Conservation (phyloP, 1,139 yeast genomes). For the Wickerhamomyces sp. region DNA sequence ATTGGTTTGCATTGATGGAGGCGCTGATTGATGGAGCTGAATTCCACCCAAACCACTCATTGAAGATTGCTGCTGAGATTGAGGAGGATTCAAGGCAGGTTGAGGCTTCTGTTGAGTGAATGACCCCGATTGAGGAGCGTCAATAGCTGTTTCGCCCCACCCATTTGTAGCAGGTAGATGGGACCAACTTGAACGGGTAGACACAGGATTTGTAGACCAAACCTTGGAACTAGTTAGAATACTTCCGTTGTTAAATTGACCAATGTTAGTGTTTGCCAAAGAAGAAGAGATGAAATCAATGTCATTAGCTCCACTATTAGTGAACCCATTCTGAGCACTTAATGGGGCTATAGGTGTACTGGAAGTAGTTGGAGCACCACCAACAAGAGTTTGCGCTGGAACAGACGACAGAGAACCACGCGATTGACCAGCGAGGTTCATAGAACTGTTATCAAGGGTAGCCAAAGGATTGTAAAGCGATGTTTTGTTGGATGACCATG, state of each 20-base stretch:
- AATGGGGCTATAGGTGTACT: neutral
- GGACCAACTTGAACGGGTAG: neutral
- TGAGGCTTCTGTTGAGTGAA: neutral
- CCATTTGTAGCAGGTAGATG: neutral
- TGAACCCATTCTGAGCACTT: neutral
- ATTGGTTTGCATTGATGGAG: neutral
- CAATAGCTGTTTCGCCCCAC: neutral
- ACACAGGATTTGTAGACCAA: conserved; percentile 5
- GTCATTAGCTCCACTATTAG: conserved; percentile 1
- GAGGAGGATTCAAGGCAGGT: neutral
- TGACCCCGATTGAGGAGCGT: neutral
- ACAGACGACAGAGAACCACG: neutral
- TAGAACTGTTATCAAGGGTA: neutral
- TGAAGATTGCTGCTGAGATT: neutral
- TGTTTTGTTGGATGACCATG: conserved; percentile 1
- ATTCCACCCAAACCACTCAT: neutral
- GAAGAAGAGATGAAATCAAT: conserved; percentile 6
- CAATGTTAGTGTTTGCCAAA: conserved; percentile 3
- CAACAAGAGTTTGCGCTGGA: neutral
- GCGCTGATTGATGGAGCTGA: neutral
- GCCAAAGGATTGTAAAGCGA: neutral
- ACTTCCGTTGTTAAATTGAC: conserved; percentile 1
- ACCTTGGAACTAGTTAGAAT: conserved; percentile 5
- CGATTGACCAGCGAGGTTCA: neutral
- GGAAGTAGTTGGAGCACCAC: neutral